Conservation (phyloP, 345 rosid species). For the Stellera chamaejasme region DNA sequence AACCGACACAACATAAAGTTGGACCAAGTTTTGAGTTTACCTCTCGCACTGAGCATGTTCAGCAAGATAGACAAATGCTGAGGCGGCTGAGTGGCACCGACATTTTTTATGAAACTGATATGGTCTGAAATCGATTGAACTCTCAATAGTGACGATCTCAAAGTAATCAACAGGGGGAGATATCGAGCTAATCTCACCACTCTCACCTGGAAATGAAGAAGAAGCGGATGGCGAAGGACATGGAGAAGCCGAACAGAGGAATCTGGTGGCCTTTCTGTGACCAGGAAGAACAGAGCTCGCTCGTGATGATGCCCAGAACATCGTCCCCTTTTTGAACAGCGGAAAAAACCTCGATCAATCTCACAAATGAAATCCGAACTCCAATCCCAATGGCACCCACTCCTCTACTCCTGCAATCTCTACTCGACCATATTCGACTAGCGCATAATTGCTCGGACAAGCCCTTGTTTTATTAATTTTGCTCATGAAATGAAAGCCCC, state of each 20-base stretch:
- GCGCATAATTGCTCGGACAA: too few species aligned
- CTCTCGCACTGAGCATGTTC: conserved; percentile 51
- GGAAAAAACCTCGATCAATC: background rate
- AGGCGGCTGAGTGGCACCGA: conserved; percentile 63
- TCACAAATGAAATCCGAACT: background rate
- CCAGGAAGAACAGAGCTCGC: conserved; percentile 21
- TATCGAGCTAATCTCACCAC: conserved; percentile 1
- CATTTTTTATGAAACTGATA: conserved; percentile 43
- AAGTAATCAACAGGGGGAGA: background rate
- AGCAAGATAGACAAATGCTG: conserved; percentile 45
- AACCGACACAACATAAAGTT: too few species aligned
- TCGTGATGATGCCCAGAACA: conserved; percentile 19
- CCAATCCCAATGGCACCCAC: background rate
- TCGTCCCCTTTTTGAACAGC: too few species aligned
- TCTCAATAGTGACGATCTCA: background rate
- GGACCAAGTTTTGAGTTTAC: conserved; percentile 15
- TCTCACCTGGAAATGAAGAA: conserved; percentile 33
- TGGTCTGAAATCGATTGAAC: conserved; percentile 34
- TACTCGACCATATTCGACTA: too few species aligned
- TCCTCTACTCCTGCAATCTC: background rate
- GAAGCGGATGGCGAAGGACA: conserved; percentile 5
- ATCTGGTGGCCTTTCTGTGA: conserved; percentile 24
- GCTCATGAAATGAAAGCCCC: too few species aligned
- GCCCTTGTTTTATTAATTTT: too few species aligned
- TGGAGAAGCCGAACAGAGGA: conserved; percentile 20